Evolutionary conservation across 1,284 basidiomycete genomes (phyloP), one percentile per base, ranked within the genome.

Genomic region (Anthracocystis setariae): DNA sequence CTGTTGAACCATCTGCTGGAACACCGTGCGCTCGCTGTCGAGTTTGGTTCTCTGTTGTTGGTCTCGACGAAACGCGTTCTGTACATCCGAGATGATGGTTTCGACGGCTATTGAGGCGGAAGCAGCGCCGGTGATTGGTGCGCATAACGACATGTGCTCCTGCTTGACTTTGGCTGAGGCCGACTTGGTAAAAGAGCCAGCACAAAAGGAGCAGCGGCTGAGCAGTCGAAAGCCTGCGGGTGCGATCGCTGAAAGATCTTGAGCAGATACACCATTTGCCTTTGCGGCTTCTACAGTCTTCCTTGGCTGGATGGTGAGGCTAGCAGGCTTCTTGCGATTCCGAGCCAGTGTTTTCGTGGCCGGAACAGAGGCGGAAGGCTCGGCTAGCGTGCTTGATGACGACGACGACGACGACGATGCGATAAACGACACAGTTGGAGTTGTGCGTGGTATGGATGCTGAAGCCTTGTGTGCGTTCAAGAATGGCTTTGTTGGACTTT

Each of bases 131-230:
- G 43, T 39, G 12, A 69, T 60, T 13, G 66, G 60, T 10, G 60
- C 66, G 15, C 66, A 69, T 3, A 55, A 25, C 0, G 51, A 47
- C 50, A 59, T 45, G 38, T 69, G 66, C 39, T 63, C 40, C 24
- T 54, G 53, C 47, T 62, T 68, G 46, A 27, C 35, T 33, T 61
- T 58, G 45, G 46, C 17, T 3, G 58, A 23, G 5, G 54, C 43
- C 12, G 65, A 68, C 21, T 68, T 68, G 42, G 58, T 46, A 39
- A 68, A 68, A 2, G 38, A 33, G 15, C 40, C 59, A 8, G 59
- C 54, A 39, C 65, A 68, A 32, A 68, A 68, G 13, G 65, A 51
- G 39, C 65, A 68, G 15, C 65, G 58, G n/a, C 3, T 1, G n/a
- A 68, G 20, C 21, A 68, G 54, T 8, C 44, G 35, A n/a, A 68